A percentile compares a stretch with the other conserved stretches of the same genome.
Conservation (phyloP, 1,139 yeast genomes). For the Blastobotrys apis region DNA sequence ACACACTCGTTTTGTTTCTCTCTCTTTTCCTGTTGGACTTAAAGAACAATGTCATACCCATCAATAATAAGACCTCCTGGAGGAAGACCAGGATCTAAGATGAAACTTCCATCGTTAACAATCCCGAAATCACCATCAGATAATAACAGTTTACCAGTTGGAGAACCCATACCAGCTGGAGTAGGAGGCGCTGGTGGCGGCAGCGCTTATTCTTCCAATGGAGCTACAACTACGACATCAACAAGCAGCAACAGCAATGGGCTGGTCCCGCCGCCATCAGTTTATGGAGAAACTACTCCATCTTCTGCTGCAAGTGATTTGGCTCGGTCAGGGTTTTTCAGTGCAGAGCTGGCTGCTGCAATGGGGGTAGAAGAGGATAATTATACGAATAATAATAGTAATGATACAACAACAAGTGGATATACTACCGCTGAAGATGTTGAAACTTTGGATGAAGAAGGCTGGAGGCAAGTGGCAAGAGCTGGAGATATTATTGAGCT, state of each 20-base stretch:
- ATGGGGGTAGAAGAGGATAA: conserved; percentile 25
- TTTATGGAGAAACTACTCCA: conserved; percentile 16
- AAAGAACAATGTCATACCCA: not conserved
- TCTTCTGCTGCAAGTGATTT: conserved; percentile 19
- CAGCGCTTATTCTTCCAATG: no score
- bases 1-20: not conserved
- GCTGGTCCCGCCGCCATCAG: conserved; percentile 11
- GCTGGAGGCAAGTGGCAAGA: conserved; percentile 67
- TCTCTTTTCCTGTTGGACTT: not conserved
- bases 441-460: conserved; percentile 64
- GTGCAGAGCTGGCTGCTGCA: conserved; percentile 39
- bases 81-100: conserved; percentile 22
- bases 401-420: not conserved
- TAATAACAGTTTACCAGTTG: not conserved
- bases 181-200: not conserved
- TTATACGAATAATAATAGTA: not conserved
- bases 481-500: conserved; percentile 56
- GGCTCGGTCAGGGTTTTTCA: conserved; percentile 30
- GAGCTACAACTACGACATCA: no score
- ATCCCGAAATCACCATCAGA: conserved; percentile 21
- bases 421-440: conserved; percentile 34
- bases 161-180: not conserved
- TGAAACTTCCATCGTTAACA: conserved; percentile 34
- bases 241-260: conserved; percentile 1
- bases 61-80: conserved; percentile 5